phyloP scores from a whole-genome alignment of 768 basidiomycete species.

The Trametes elegans region DNA sequence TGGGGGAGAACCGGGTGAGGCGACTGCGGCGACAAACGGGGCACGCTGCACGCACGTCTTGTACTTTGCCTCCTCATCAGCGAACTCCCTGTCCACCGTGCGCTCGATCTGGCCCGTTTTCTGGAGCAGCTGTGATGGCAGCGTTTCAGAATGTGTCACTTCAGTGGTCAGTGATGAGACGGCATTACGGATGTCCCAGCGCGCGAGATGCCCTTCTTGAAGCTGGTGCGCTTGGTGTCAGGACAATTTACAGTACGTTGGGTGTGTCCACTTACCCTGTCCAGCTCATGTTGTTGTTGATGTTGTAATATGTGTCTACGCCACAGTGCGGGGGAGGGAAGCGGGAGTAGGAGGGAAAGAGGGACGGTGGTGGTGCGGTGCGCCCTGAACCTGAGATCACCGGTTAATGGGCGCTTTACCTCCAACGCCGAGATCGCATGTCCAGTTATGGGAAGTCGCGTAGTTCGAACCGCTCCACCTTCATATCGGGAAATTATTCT shows the following conservation, averaged over 20 bases:
- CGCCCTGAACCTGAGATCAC: background rate
- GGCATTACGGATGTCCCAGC: conserved; percentile 16
- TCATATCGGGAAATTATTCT: too few species aligned
- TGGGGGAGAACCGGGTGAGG: conserved; percentile 31
- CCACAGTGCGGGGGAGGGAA: background rate
- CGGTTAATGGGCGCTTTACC: conserved; percentile 1
- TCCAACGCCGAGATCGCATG: background rate
- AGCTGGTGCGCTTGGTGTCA: background rate
- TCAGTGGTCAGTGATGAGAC: background rate
- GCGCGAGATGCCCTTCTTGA: conserved; percentile 20
- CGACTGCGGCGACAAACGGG: background rate
- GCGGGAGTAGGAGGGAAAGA: background rate
- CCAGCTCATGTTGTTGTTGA: conserved; percentile 14
- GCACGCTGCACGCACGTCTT: conserved; percentile 59
- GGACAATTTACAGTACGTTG: background rate
- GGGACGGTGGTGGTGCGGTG: background rate
- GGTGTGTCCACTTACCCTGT: conserved; percentile 5
- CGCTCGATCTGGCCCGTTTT: conserved; percentile 98
- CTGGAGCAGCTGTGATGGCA: conserved; percentile 70
- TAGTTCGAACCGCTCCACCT: background rate
- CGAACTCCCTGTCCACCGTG: conserved; percentile 91
- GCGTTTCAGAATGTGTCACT: background rate
- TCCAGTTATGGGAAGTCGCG: background rate
- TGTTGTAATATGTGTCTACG: too few species aligned
- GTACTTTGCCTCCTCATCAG: conserved; percentile 89